Conservation (phyloP, 495 filamentous ascomycete species). For the Hypoxylon fuscum region DNA sequence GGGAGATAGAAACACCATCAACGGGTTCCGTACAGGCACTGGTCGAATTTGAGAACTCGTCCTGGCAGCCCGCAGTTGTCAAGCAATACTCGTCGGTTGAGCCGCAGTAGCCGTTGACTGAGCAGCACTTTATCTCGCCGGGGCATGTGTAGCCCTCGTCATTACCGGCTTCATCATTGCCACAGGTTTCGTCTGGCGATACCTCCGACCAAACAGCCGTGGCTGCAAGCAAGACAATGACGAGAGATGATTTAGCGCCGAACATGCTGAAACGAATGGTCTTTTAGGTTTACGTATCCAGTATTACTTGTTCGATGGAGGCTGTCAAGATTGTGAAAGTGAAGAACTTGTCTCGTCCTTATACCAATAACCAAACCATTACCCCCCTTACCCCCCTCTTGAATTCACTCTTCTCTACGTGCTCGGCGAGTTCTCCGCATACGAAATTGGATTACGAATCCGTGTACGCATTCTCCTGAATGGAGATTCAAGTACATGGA, state of each 20-base stretch:
- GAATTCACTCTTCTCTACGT: neutral
- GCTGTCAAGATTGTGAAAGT: neutral
- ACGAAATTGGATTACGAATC: constrained; percentile 12
- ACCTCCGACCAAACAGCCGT: constrained; percentile 47
- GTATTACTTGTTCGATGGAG: no score
- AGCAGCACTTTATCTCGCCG: constrained; percentile 45
- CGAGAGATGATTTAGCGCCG: constrained; percentile 13
- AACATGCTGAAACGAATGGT: constrained; percentile 35
- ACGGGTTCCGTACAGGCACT: constrained; percentile 43
- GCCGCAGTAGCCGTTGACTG: constrained; percentile 49
- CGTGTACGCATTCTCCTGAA: constrained; percentile 18
- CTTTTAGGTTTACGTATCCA: no score
- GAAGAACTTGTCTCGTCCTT: neutral
- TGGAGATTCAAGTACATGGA: constrained; percentile 23
- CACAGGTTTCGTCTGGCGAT: constrained; percentile 49
- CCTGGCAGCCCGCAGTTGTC: constrained; percentile 46
- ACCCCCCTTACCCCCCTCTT: no score
- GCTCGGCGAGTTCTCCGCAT: constrained; percentile 7
- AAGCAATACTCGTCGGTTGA: constrained; percentile 47
- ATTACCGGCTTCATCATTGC: constrained; percentile 33
- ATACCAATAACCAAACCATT: no score
- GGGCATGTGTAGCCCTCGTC: constrained; percentile 50
- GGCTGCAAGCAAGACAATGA: constrained; percentile 25
- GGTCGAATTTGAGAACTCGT: constrained; percentile 45
- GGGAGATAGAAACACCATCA: constrained; percentile 37